Percentiles rank a stretch among this genome's conserved stretches.
Conservation (phyloP, 1,139 yeast genomes). For the Trichomonascaceae sp. region DNA sequence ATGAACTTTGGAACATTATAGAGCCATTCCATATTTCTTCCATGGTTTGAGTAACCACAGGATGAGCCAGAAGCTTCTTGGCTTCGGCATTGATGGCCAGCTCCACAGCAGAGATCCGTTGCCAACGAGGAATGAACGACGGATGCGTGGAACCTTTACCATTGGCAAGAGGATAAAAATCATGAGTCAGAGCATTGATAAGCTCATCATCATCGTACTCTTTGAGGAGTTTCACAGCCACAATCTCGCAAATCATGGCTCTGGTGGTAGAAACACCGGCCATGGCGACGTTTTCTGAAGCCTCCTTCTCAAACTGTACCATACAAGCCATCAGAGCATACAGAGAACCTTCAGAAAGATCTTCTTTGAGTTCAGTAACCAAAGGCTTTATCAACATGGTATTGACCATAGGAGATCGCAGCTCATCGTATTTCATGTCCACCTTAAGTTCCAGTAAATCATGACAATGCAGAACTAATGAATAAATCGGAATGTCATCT, state of each 20-base stretch:
- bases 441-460: conserved; percentile 35
- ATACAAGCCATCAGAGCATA: conserved; percentile 35
- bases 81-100: conserved; percentile 50
- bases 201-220: conserved; percentile 43
- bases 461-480: conserved; percentile 27
- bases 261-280: conserved; percentile 47
- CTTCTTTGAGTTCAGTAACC: conserved; percentile 26
- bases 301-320: conserved; percentile 43
- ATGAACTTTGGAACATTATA: conserved; percentile 35
- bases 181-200: conserved; percentile 39
- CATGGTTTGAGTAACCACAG: conserved; percentile 45
- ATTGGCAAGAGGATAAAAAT: conserved; percentile 36
- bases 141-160: conserved; percentile 22
- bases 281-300: conserved; percentile 43
- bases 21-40: conserved; percentile 53
- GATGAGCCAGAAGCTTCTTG: conserved; percentile 51
- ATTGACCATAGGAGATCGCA: conserved; percentile 49
- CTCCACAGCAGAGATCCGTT: conserved; percentile 51
- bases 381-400: conserved; percentile 48
- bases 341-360: conserved; percentile 30
- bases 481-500: conserved; percentile 31
- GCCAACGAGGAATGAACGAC: conserved; percentile 35
- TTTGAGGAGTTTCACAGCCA: conserved; percentile 48
- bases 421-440: conserved; percentile 49
- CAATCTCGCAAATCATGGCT: conserved; percentile 50